Base-by-base conservation (phyloP, 2,329 filamentous ascomycete species). In the Aspergillus sp. region DNA sequence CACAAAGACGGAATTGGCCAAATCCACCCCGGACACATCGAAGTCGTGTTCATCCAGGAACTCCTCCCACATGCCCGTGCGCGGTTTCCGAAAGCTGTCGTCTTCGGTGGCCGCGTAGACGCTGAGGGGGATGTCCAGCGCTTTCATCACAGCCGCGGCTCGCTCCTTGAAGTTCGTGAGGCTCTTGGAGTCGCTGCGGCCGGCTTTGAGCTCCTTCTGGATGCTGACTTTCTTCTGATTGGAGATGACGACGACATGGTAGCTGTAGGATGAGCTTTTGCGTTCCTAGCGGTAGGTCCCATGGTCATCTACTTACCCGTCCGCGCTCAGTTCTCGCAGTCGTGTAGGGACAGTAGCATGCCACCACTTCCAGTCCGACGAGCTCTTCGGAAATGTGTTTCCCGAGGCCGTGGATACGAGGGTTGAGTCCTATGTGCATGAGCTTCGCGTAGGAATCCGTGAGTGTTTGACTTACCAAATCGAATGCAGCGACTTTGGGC, bases 341-440 rank as follows among this genome's bases (percentile, higher is more conserved):
- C 76, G 83, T 0, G 71, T 72, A 1, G 91, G 90, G 0, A 97
- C 88, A 16, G 74, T 79, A 13, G 73, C 62, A 68, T 95, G 77
- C 91, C 91, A 97, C 94, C 94, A 99, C 70, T 89, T 91, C 94
- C 94, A 99, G 68, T 97, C 93, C 3, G 78, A 77, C 0, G 86
- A 82, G 58, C 85, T 83, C 47, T 81, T 81, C 2, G 84, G 81
- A 64, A 93, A 93, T 47, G 82, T 88, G 71, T 90, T 94, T 6
- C 91, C 91, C 0, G 91, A 96, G 3, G 84, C 80, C 0, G 91
- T 88, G 1, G 79, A 78, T 56, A 99, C 91, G 31, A 99, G 75
- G 0, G 94, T 99, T 6, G 89, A 94, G 68, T 99, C 94, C 87
- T 89, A 47, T 21, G 45, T 48, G 29, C 25, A 17, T 48, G 14